phyloP scores from a whole-genome alignment of 257 asterid genomes.

The Nicotiana benthamiana region DNA sequence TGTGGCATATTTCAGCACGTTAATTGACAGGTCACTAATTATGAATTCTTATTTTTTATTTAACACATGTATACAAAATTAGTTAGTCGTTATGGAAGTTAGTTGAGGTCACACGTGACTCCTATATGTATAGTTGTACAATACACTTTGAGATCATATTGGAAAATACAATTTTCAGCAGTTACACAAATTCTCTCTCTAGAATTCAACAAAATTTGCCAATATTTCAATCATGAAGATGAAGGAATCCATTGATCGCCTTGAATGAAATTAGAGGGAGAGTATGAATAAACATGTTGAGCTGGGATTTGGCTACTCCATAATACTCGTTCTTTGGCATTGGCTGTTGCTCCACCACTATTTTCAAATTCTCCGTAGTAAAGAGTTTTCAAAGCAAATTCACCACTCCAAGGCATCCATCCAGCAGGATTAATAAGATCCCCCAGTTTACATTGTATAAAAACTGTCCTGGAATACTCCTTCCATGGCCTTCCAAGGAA shows the following conservation, averaged over 20 bases:
- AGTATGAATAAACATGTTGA: conserved; percentile 26
- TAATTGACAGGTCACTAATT: no score
- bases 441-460: conserved; percentile 26
- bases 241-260: conserved; percentile 40
- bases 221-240: neutral
- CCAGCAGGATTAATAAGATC: conserved; percentile 31
- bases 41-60: no score
- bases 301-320: conserved; percentile 45
- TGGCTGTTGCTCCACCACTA: conserved; percentile 23
- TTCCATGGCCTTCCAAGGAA: conserved; percentile 57
- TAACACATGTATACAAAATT: no score
- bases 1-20: no score
- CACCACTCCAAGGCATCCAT: conserved; percentile 46
- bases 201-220: no score
- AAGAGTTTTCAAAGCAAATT: conserved; percentile 34
- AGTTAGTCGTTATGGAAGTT: no score
- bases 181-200: no score
- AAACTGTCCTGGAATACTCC: conserved; percentile 41
- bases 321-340: conserved; percentile 17
- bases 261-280: conserved; percentile 42
- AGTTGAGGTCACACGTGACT: no score
- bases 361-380: conserved; percentile 40
- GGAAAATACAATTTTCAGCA: no score
- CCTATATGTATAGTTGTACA: no score
- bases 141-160: no score